phyloP scores from a whole-genome alignment of 306 rosid species.

The Pterocarpus santalinus region DNA sequence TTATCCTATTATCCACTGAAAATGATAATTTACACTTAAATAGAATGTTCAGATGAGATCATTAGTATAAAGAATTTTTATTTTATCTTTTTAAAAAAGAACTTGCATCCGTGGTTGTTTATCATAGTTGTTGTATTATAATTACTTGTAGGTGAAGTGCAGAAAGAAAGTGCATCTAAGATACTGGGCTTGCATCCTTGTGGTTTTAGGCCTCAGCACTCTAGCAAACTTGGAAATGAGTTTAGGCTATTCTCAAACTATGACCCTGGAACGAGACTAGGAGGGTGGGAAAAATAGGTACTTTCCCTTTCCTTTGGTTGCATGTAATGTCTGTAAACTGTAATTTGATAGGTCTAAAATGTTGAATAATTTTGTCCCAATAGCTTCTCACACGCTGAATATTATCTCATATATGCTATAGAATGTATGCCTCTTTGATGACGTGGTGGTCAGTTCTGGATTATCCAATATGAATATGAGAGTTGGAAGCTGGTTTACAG shows the following conservation, averaged over 20 bases:
- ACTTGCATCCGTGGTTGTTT: neutral
- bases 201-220: constrained; percentile 82
- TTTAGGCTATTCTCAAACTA: constrained; percentile 86
- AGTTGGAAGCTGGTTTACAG: constrained; percentile 20
- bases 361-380: constrained; percentile 17
- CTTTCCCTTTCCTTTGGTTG: constrained; percentile 31
- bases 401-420: constrained; percentile 1
- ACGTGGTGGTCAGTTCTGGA: neutral
- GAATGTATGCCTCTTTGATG: neutral
- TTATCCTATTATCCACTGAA: constrained; percentile 16
- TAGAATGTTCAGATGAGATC: constrained; percentile 17
- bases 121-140: constrained; percentile 15
- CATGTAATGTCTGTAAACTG: constrained; percentile 12
- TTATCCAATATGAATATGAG: constrained; percentile 37
- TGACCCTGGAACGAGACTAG: constrained; percentile 83
- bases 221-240: constrained; percentile 90
- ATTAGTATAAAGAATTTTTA: constrained; percentile 9
- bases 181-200: constrained; percentile 84
- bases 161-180: constrained; percentile 87
- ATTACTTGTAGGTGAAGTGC: constrained; percentile 79
- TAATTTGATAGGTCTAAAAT: neutral
- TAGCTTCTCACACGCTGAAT: neutral
- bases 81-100: neutral
- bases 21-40: constrained; percentile 11
- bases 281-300: constrained; percentile 78